Conservation (phyloP, 768 basidiomycete genomes). For the Ramaria rubella region DNA sequence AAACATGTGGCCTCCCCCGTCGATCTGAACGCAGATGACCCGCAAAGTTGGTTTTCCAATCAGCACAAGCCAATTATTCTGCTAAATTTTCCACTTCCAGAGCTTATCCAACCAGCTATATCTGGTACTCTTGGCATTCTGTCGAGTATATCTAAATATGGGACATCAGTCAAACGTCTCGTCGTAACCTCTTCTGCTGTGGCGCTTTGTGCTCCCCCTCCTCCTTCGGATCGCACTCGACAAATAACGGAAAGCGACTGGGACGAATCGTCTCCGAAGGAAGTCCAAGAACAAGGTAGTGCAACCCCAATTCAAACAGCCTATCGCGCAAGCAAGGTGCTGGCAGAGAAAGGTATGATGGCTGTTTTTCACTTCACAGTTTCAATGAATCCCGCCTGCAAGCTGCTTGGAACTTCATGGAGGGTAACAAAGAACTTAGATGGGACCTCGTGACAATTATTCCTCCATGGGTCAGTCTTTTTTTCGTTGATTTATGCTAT, state of each 20-base stretch:
- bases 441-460: slow-evolving; percentile 51
- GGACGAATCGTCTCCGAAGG: slow-evolving; percentile 44
- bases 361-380: slow-evolving; percentile 21
- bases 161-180: slow-evolving; percentile 52
- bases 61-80: background rate
- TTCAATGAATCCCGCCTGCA: slow-evolving; percentile 11
- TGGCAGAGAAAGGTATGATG: slow-evolving; percentile 51
- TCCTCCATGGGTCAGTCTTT: too few relatives aligned
- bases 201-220: slow-evolving; percentile 8
- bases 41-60: slow-evolving; percentile 4
- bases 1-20: slow-evolving; percentile 40
- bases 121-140: slow-evolving; percentile 41
- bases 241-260: slow-evolving; percentile 53
- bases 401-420: slow-evolving; percentile 47
- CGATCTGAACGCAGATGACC: slow-evolving; percentile 16
- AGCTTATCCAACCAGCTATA: slow-evolving; percentile 37
- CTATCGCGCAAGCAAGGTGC: slow-evolving; percentile 59
- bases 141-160: slow-evolving; percentile 47
- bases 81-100: slow-evolving; percentile 6
- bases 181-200: slow-evolving; percentile 62
- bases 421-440: slow-evolving; percentile 37
- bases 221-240: slow-evolving; percentile 19
- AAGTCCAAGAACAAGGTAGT: slow-evolving; percentile 43
- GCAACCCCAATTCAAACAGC: slow-evolving; percentile 33
- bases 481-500: slow-evolving; percentile 26